Evolutionary conservation across 2,329 filamentous ascomycete genomes (phyloP).

Genomic region (Aspergillus puulaauensis): DNA sequence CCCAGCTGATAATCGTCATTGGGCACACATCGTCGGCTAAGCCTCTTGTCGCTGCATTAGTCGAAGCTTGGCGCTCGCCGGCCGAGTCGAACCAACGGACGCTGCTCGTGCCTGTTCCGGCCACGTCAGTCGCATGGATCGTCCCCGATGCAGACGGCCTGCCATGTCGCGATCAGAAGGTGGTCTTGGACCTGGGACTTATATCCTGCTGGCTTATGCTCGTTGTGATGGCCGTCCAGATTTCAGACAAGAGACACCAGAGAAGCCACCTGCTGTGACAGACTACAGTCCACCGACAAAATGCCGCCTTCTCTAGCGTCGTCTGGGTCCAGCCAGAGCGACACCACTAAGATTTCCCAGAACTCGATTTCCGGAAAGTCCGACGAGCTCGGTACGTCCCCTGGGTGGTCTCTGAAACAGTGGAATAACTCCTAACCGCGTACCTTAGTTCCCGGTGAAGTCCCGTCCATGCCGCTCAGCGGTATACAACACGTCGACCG

Average conservation of each 20-base stretch:
- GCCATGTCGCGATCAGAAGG: slow-evolving; percentile 1
- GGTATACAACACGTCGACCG: slow-evolving; percentile 72
- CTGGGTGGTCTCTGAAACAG: slow-evolving; percentile 19
- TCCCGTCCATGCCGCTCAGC: slow-evolving; percentile 63
- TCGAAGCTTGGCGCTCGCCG: slow-evolving; percentile 19
- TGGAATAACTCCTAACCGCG: neutral
- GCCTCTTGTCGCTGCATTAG: slow-evolving; percentile 19
- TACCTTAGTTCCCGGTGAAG: neutral
- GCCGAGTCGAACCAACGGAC: slow-evolving; percentile 3
- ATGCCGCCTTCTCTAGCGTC: slow-evolving; percentile 8
- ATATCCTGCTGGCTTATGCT: neutral
- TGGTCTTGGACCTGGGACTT: neutral
- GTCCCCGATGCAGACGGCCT: slow-evolving; percentile 2
- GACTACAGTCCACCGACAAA: neutral
- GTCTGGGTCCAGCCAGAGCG: slow-evolving; percentile 12
- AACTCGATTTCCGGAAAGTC: slow-evolving; percentile 68
- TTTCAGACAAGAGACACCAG: neutral
- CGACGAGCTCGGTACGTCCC: slow-evolving; percentile 75
- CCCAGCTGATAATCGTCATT: slow-evolving; percentile 9
- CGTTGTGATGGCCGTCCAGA: neutral
- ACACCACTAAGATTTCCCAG: slow-evolving; percentile 11
- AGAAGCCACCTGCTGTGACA: neutral
- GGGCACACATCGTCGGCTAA: slow-evolving; percentile 6
- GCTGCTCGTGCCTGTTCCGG: slow-evolving; percentile 7
- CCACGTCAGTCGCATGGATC: slow-evolving; percentile 14